Evolutionary conservation across 192 early-diverging fungal species (phyloP).

Genomic region (Dispira parvispora): DNA sequence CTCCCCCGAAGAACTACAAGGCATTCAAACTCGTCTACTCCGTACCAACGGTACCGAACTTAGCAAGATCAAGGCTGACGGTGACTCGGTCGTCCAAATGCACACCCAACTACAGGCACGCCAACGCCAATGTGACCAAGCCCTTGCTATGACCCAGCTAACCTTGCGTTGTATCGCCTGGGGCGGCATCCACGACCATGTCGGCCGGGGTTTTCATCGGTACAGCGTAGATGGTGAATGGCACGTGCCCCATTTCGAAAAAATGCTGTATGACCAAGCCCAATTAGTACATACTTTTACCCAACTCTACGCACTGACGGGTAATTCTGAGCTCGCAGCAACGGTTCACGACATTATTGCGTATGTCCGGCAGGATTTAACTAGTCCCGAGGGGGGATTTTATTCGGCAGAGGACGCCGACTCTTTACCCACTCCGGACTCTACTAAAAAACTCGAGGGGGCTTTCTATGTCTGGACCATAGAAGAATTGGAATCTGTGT

Average conservation of each 20-base stretch:
- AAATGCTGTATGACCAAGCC: slow-evolving; percentile 58
- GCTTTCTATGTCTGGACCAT: slow-evolving; percentile 44
- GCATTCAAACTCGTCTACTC: neutral
- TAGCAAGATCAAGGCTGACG: neutral
- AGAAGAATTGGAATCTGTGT: slow-evolving; percentile 24
- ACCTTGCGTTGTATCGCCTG: slow-evolving; percentile 15
- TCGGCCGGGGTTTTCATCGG: slow-evolving; percentile 24
- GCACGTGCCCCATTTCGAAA: slow-evolving; percentile 57
- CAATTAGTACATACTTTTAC: slow-evolving; percentile 33
- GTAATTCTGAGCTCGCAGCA: slow-evolving; percentile 27
- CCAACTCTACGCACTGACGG: slow-evolving; percentile 26
- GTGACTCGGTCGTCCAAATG: neutral
- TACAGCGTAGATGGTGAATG: slow-evolving; percentile 22
- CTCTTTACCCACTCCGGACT: slow-evolving; percentile 25
- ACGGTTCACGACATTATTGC: slow-evolving; percentile 31
- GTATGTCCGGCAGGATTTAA: slow-evolving; percentile 35
- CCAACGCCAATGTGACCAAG: neutral
- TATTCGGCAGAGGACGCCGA: slow-evolving; percentile 54
- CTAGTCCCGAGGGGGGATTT: slow-evolving; percentile 30
- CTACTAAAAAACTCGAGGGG: slow-evolving; percentile 35
- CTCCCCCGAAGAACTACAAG: neutral
- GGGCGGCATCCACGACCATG: slow-evolving; percentile 27
- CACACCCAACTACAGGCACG: neutral
- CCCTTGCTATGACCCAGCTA: slow-evolving; percentile 18
- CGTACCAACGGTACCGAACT: neutral